Evolutionary conservation across 129 eudicot species (phyloP), one percentile per base, ranked within the genome.

Genomic region (Heracleum sosnowskyi): DNA sequence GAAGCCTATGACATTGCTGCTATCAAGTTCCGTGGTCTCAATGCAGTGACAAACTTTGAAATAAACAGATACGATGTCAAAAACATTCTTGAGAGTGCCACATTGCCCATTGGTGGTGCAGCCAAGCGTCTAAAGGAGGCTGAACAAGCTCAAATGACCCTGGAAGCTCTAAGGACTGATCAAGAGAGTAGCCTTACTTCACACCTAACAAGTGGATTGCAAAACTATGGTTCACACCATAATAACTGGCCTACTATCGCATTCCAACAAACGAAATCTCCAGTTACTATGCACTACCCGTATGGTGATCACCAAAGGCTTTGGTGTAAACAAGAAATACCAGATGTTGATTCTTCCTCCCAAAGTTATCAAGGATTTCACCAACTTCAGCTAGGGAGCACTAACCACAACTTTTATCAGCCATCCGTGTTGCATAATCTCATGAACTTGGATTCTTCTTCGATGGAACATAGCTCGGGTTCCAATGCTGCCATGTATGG

Each of bases 1-100:
- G 98, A 94, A 74, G 98, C 98, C 2, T 94, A 94, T 12, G 98
- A 94, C 87, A 86, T 91, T 36, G 98, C 98, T 8, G 98, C 98
- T 62, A 93, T 93, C 18, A 93, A 91, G 44, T 93, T 93, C 76
- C 92, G 98, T 0, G 97, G 98, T 41, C 77, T 91, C 36, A 94
- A 90, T 15, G 98, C 98, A 0, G 98, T 94, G n/a, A 94, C 98
- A 0, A 94, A 94, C 89, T 94, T 94, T 20, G 98, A 94, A 57
- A 91, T 91, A 60, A 94, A 79, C 68, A 81, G 96, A 49, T 94
- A 94, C 13, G 97, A 94, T 42, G 98, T 94, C 31, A 89, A 91
- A 40, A 87, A 90, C 92, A 94, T 94, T 53, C 88, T 94, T 36
- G 98, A 94, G 63, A 94, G 98, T 84, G 82, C 83, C 81, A 90